Conservation (phyloP, 805 yeast genomes). For the Candida vartiovaarae region DNA sequence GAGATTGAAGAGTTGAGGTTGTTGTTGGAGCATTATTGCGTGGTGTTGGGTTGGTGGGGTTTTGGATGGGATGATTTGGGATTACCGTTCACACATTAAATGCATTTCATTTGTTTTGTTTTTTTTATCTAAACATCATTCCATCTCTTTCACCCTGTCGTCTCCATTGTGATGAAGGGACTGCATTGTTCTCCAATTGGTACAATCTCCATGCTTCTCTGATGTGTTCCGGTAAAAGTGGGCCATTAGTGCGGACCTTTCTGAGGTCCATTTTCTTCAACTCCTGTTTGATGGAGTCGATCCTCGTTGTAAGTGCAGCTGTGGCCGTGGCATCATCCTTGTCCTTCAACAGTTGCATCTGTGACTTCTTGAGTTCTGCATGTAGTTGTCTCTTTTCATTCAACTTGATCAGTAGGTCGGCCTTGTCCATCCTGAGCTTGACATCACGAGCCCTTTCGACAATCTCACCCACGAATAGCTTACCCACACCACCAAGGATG, state of each 20-base stretch:
- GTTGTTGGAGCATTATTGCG: conserved; percentile 46
- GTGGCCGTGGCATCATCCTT: conserved; percentile 1
- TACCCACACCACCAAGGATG: conserved; percentile 78
- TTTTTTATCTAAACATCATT: conserved; percentile 48
- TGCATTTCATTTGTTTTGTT: neutral
- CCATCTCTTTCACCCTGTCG: conserved; percentile 69
- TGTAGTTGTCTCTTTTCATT: conserved; percentile 34
- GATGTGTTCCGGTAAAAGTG: conserved; percentile 76
- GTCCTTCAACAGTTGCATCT: conserved; percentile 28
- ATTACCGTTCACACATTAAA: neutral
- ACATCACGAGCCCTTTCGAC: conserved; percentile 75
- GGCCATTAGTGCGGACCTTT: conserved; percentile 37
- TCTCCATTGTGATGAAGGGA: conserved; percentile 62
- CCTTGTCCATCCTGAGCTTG: conserved; percentile 48
- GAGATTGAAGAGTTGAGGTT: conserved; percentile 52
- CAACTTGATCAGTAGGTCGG: conserved; percentile 27
- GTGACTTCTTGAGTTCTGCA: conserved; percentile 26
- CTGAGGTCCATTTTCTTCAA: conserved; percentile 24
- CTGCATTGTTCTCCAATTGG: conserved; percentile 56
- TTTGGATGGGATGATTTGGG: conserved; percentile 19
- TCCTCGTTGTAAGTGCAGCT: conserved; percentile 6
- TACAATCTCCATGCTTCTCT: conserved; percentile 85
- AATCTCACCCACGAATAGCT: conserved; percentile 84
- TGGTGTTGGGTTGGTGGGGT: conserved; percentile 26
- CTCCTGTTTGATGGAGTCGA: conserved; percentile 20